Percentiles rank a stretch among this genome's conserved stretches.
Evolutionary conservation across 805 yeast genomes (phyloP).

Genomic region (Yarrowia phangngaensis): DNA sequence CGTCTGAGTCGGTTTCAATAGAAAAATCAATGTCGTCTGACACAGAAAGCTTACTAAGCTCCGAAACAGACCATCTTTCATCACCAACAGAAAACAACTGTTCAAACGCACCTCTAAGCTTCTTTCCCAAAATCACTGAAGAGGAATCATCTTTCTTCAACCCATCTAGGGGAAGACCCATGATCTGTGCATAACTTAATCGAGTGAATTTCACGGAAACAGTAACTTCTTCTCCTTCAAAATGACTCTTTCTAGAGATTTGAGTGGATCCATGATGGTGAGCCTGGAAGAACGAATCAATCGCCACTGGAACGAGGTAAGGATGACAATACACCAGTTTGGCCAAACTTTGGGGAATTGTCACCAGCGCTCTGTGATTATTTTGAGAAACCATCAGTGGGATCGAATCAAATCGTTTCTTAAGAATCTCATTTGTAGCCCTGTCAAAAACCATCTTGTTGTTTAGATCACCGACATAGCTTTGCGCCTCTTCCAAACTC

Average conservation of each 20-base stretch:
- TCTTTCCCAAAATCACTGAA: not conserved
- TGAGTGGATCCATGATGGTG: not conserved
- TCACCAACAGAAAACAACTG: conserved; percentile 13
- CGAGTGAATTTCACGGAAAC: conserved; percentile 17
- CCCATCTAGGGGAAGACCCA: not conserved
- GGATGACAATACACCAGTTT: conserved; percentile 11
- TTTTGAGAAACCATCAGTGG: not conserved
- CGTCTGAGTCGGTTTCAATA: not conserved
- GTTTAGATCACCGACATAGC: not conserved
- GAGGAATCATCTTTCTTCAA: not conserved
- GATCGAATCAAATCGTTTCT: conserved; percentile 4
- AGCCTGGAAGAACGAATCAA: conserved; percentile 7
- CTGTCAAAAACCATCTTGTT: not conserved
- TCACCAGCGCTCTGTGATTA: conserved; percentile 5
- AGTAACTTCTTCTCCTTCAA: conserved; percentile 25
- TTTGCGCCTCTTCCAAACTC: not conserved
- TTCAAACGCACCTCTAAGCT: conserved; percentile 7
- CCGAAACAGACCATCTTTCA: conserved; percentile 7
- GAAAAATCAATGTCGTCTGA: not conserved
- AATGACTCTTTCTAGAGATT: not conserved
- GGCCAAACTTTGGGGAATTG: conserved; percentile 1
- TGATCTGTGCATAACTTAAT: conserved; percentile 8
- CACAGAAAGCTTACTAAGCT: conserved; percentile 4
- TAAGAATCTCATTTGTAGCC: conserved; percentile 6
- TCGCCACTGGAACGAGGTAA: conserved; percentile 1